Percentiles rank a stretch among this genome's conserved stretches.
Conservation (phyloP, 495 filamentous ascomycete species). For the Neurospora sp. region DNA sequence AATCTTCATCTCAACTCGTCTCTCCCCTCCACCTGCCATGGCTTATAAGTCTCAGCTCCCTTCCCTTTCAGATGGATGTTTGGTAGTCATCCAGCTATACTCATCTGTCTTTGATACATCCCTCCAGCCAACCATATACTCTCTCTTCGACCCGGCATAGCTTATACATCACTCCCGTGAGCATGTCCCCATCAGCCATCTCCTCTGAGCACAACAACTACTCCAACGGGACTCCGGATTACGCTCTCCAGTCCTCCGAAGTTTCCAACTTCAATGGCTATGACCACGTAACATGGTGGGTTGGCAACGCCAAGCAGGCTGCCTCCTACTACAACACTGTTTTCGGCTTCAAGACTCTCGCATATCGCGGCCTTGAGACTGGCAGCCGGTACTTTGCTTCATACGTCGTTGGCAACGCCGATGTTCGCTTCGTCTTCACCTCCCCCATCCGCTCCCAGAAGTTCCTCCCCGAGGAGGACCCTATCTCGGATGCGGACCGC, state of each 20-base stretch:
- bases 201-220: constrained; percentile 40
- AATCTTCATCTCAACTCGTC: background rate
- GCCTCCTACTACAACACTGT: constrained; percentile 76
- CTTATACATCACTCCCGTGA: constrained; percentile 12
- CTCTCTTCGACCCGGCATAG: background rate
- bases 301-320: constrained; percentile 91
- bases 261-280: constrained; percentile 63
- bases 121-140: background rate
- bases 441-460: constrained; percentile 61
- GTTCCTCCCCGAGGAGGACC: constrained; percentile 39
- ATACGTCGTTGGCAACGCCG: constrained; percentile 69
- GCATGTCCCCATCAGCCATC: constrained; percentile 67
- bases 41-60: constrained; percentile 3
- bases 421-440: constrained; percentile 72
- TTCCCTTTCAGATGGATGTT: background rate
- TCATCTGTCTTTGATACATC: background rate
- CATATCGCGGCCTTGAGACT: constrained; percentile 81
- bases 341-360: constrained; percentile 71
- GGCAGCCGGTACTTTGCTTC: constrained; percentile 64
- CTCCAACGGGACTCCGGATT: constrained; percentile 29
- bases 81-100: background rate
- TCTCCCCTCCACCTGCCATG: background rate
- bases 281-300: constrained; percentile 86
- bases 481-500: constrained; percentile 43
- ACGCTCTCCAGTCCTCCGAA: constrained; percentile 31